phyloP scores from a whole-genome alignment of 352 stramenopile species.

The Pythium dissimile region DNA sequence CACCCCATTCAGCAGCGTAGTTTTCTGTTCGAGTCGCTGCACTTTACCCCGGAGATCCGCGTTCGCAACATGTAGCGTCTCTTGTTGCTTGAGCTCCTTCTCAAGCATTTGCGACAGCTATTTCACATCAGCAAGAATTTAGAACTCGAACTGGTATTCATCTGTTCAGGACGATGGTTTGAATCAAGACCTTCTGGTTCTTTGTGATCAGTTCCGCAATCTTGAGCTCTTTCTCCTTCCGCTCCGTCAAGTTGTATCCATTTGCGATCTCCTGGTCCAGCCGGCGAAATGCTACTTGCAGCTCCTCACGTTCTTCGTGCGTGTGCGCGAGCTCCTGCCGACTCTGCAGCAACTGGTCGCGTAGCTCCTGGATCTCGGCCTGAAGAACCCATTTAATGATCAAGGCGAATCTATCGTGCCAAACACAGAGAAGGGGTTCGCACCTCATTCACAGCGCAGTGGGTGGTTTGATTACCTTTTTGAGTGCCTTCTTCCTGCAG shows the following conservation, averaged over 20 bases:
- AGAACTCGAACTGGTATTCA: not conserved
- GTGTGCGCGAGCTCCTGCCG: constrained; percentile 36
- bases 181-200: constrained; percentile 43
- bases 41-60: constrained; percentile 27
- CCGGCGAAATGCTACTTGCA: constrained; percentile 37
- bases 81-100: constrained; percentile 39
- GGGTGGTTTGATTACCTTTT: too few species aligned
- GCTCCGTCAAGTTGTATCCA: constrained; percentile 50
- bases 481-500: not conserved
- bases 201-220: constrained; percentile 58
- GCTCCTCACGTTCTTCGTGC: constrained; percentile 37
- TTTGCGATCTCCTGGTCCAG: constrained; percentile 51
- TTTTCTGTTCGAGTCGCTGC: constrained; percentile 29
- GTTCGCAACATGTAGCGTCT: constrained; percentile 30
- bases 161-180: not conserved
- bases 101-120: constrained; percentile 54
- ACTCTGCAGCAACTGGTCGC: constrained; percentile 18
- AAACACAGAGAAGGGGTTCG: too few species aligned
- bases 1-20: constrained; percentile 35
- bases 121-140: not conserved
- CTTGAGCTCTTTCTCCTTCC: constrained; percentile 59
- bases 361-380: constrained; percentile 28
- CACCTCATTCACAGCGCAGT: too few species aligned
- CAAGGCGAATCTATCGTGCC: too few species aligned
- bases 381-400: too few species aligned